A percentile compares a stretch with the other conserved stretches of the same genome.
Conservation (phyloP, 2,329 filamentous ascomycete species). For the Ceratocystis destructans region DNA sequence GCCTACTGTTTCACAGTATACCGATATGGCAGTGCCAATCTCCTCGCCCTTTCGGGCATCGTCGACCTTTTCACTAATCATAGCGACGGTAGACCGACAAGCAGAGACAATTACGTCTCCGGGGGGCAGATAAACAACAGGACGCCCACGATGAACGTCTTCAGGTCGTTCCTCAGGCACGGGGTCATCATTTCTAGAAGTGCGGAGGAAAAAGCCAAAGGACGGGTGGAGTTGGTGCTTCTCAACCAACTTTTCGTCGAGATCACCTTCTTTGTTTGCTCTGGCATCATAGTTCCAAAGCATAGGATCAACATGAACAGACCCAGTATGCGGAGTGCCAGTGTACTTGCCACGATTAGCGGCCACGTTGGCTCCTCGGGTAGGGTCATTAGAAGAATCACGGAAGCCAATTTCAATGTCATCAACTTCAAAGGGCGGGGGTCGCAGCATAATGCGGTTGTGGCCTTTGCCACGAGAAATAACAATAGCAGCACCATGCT, state of each 20-base stretch:
- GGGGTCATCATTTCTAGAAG: constrained; percentile 33
- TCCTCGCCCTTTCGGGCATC: constrained; percentile 27
- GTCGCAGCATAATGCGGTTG: constrained; percentile 40
- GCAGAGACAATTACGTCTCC: constrained; percentile 35
- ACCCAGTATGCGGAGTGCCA: constrained; percentile 39
- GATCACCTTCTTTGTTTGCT: constrained; percentile 34
- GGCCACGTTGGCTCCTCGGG: constrained; percentile 25
- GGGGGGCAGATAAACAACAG: constrained; percentile 37
- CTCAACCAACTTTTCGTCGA: constrained; percentile 38
- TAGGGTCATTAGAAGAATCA: constrained; percentile 43
- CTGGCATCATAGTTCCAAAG: constrained; percentile 41
- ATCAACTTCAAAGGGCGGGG: constrained; percentile 35
- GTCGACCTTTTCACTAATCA: constrained; percentile 26
- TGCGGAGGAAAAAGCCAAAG: constrained; percentile 39
- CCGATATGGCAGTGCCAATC: constrained; percentile 27
- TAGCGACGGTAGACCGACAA: constrained; percentile 32
- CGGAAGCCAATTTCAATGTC: constrained; percentile 45
- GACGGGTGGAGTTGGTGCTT: constrained; percentile 39
- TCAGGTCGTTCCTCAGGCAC: constrained; percentile 21
- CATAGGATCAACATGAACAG: constrained; percentile 41
- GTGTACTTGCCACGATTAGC: constrained; percentile 39
- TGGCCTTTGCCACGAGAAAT: constrained; percentile 31
- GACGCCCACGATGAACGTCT: constrained; percentile 32
- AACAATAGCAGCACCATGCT: constrained; percentile 38
- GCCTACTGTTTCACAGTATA: constrained; percentile 28